Evolutionary conservation across 2,329 filamentous ascomycete species (phyloP), one percentile per base, ranked within the genome.

Genomic region (Fonsecaea nubica): DNA sequence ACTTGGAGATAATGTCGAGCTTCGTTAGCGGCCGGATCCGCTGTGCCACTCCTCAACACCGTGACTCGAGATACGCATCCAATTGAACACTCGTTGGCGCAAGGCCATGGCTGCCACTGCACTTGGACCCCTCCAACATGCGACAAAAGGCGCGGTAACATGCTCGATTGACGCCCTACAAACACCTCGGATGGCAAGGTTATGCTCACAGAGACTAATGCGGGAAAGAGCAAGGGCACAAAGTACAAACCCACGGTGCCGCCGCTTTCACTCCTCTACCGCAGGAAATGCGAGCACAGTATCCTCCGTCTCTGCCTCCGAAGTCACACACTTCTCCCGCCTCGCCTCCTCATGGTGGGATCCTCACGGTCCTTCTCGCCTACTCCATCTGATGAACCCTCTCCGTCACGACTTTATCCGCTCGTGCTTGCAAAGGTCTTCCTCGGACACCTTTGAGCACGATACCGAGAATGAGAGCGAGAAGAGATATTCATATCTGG

Each of bases 261-360:
- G 9, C 18, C 45, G 45, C 18, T 30, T 30, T 25, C 45, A 50
- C 10, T 30, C 45, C 12, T 50, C 45, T 18, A 4, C 12, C 18
- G 9, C 18, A 12, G 21, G 18, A 30, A 12, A 13, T 13, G 21
- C 45, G 18, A 12, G 18, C 9, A 12, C 62, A 15, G 18, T 58
- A 21, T 88, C 90, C 56, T 93, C 92, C 63, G 92, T 99, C 79
- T 96, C 96, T 74, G 86, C 91, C 61, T 87, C 90, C 72, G 94
- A 99, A 82, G 88, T 99, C 71, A 91, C 91, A 18, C 95, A 99
- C 83, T 99, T 99, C 86, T 93, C 93, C 75, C 88, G 89, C 69
- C 92, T 99, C 75, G 95, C 95, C 71, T 92, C 91, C 71, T 90
- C 90, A 74, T 99, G 95, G 95, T 99, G 95, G 95, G 93, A 98